Evolutionary conservation across 306 rosid genomes (phyloP).

Genomic region (Carpinus fangiana): DNA sequence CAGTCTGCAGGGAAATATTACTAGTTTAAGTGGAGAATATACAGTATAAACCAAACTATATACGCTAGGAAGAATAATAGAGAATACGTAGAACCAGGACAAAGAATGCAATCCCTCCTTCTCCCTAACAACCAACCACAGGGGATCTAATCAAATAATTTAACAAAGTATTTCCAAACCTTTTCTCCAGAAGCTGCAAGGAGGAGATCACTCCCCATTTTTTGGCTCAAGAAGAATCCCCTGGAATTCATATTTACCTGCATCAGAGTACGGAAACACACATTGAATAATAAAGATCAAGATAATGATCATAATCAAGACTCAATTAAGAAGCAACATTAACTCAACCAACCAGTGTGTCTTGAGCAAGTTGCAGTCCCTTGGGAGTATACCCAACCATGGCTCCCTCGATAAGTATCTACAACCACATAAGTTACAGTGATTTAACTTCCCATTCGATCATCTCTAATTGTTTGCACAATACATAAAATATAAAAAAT

Average conservation of each 20-base stretch:
- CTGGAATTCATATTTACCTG: conserved; percentile 67
- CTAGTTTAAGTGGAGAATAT: conserved; percentile 10
- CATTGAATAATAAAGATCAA: conserved; percentile 11
- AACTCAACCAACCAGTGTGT: conserved; percentile 55
- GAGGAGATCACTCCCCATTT: conserved; percentile 67
- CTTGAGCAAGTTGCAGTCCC: conserved; percentile 92
- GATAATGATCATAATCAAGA: conserved; percentile 8
- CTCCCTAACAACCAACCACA: conserved; percentile 17
- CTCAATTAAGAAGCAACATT: conserved; percentile 20
- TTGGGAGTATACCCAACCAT: conserved; percentile 82
- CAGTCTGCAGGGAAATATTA: conserved; percentile 49
- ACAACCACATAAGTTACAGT: conserved; percentile 36
- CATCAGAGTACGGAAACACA: conserved; percentile 22
- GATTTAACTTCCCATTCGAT: conserved; percentile 18
- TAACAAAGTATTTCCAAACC: conserved; percentile 42
- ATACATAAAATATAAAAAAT: conserved; percentile 9
- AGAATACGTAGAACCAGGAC: background rate
- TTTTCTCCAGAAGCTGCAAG: conserved; percentile 79
- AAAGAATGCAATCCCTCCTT: conserved; percentile 2
- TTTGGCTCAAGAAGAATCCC: conserved; percentile 50
- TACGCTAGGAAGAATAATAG: background rate
- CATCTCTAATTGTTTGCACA: background rate
- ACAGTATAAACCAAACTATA: conserved; percentile 18
- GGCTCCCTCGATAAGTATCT: conserved; percentile 88
- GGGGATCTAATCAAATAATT: conserved; percentile 2